phyloP scores from a whole-genome alignment of 257 asterid genomes.

The Lithospermum erythrorhizon region DNA sequence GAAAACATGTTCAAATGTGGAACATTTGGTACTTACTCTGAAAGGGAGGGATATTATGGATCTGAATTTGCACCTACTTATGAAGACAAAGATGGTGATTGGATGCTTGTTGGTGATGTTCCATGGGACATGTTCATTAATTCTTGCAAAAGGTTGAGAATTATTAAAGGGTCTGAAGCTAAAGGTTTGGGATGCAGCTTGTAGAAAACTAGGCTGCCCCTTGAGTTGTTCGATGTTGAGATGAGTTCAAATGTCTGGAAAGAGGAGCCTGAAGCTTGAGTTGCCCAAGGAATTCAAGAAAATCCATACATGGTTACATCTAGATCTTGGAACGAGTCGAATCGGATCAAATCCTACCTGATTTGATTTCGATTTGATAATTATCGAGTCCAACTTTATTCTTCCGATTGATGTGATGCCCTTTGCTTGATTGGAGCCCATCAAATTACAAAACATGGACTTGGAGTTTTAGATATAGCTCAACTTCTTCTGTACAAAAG shows the following conservation, averaged over 20 bases:
- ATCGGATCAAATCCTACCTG: too few relatives aligned
- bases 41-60: constrained; percentile 71
- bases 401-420: background rate
- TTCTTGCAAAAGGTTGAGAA: constrained; percentile 71
- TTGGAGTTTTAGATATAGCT: constrained; percentile 5
- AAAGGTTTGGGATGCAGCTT: constrained; percentile 41
- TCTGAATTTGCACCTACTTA: constrained; percentile 70
- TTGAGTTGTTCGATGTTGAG: background rate
- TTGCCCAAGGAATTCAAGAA: background rate
- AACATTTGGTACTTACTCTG: constrained; percentile 49
- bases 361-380: too few relatives aligned
- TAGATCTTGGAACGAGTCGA: background rate
- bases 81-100: constrained; percentile 94
- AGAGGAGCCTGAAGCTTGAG: background rate
- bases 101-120: constrained; percentile 97
- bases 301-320: background rate
- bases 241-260: background rate
- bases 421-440: background rate
- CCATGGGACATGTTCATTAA: constrained; percentile 88
- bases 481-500: constrained; percentile 17
- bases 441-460: background rate
- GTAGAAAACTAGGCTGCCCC: constrained; percentile 5
- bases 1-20: constrained; percentile 79
- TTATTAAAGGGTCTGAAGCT: constrained; percentile 74
- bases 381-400: too few relatives aligned